phyloP scores from a whole-genome alignment of 768 basidiomycete species.

The Termitomyces sp. region DNA sequence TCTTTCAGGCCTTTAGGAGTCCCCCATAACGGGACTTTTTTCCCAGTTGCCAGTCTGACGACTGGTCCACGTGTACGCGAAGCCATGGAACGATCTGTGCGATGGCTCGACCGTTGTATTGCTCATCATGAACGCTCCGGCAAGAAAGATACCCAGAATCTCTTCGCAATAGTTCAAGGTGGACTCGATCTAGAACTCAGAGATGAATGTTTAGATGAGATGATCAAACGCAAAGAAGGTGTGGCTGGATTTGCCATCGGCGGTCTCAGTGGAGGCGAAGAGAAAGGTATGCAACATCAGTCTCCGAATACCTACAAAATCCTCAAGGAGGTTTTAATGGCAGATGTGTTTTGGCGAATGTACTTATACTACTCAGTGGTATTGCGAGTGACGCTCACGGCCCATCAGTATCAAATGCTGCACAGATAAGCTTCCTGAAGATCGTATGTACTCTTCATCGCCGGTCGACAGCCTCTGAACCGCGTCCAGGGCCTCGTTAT shows the following conservation, averaged over 20 bases:
- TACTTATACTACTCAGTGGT: conserved; percentile 27
- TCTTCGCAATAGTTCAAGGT: conserved; percentile 92
- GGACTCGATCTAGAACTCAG: conserved; percentile 70
- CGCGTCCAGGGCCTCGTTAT: conserved; percentile 68
- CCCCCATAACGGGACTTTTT: not conserved
- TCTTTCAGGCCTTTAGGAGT: not conserved
- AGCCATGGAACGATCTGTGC: conserved; percentile 82
- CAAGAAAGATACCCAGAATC: conserved; percentile 61
- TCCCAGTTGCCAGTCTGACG: conserved; percentile 71
- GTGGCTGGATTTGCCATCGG: conserved; percentile 92
- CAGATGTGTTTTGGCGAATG: conserved; percentile 85
- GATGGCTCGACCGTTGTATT: conserved; percentile 91
- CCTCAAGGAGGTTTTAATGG: not conserved
- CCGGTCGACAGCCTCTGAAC: conserved; percentile 8
- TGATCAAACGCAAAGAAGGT: conserved; percentile 68
- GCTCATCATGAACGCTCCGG: conserved; percentile 66
- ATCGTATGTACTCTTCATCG: conserved; percentile 44
- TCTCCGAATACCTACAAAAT: not conserved
- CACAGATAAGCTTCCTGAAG: conserved; percentile 68
- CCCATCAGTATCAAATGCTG: conserved; percentile 70
- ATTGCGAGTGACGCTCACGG: not conserved
- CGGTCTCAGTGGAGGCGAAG: conserved; percentile 87
- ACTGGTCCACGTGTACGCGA: conserved; percentile 78
- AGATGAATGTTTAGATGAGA: conserved; percentile 72
- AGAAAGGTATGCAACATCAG: conserved; percentile 55